These are phyloP conservation scores for Amanita rimosa DNA, from an alignment of 768 basidiomycete species.

Conservation along the genomic window DNA sequence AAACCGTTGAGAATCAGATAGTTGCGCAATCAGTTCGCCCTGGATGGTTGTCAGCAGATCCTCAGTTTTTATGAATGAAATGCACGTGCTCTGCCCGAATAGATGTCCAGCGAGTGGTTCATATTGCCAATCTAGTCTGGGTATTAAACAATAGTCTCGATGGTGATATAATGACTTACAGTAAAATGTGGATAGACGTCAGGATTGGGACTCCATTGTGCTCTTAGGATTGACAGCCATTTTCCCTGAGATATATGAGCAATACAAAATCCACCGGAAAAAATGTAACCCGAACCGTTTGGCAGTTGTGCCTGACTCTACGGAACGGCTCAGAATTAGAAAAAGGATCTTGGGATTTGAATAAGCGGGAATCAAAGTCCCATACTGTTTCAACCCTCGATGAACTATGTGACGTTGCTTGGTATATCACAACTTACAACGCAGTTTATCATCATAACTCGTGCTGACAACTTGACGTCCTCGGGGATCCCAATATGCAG, in stretches of 20 bases:
- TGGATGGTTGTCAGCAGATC: conserved; percentile 14
- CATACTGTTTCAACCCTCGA: conserved; percentile 41
- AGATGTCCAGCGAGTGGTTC: conserved; percentile 69
- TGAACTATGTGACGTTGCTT: not conserved
- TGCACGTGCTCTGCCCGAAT: conserved; percentile 50
- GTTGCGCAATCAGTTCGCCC: conserved; percentile 59
- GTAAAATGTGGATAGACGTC: conserved; percentile 79
- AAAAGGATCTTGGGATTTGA: conserved; percentile 38
- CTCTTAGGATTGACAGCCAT: conserved; percentile 72
- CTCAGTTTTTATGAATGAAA: not conserved
- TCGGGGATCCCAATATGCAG: conserved; percentile 80
- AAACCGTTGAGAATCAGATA: conserved; percentile 48
- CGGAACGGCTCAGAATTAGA: conserved; percentile 53
- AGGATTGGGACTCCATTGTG: conserved; percentile 71
- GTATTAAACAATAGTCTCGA: not conserved
- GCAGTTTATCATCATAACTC: conserved; percentile 69
- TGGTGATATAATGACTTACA: conserved; percentile 26
- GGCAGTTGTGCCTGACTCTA: conserved; percentile 62
- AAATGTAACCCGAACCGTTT: conserved; percentile 46
- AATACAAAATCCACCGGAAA: not conserved
- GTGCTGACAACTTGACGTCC: conserved; percentile 76
- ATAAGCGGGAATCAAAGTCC: conserved; percentile 48
- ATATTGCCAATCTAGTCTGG: conserved; percentile 55
- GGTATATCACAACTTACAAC: conserved; percentile 34
- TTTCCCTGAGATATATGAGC: conserved; percentile 39